Conservation (phyloP, 2,329 filamentous ascomycete genomes). For the Penicillium sp. region DNA sequence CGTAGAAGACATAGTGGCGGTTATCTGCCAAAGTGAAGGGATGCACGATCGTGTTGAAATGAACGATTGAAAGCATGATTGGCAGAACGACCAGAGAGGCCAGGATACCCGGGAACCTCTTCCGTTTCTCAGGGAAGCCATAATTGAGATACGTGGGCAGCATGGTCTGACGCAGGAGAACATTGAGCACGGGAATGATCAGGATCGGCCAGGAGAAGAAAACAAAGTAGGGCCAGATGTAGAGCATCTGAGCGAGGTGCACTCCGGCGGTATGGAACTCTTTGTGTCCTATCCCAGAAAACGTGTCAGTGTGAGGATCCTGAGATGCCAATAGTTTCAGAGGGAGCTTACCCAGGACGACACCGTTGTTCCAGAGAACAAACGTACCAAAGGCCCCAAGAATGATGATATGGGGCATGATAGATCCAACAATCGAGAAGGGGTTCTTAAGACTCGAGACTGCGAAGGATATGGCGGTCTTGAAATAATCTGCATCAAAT, state of each 20-base stretch:
- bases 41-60: slow-evolving; percentile 88
- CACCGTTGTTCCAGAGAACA: slow-evolving; percentile 81
- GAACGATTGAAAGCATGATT: slow-evolving; percentile 55
- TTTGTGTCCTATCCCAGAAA: slow-evolving; percentile 68
- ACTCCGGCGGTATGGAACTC: slow-evolving; percentile 88
- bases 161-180: slow-evolving; percentile 32
- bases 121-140: slow-evolving; percentile 32
- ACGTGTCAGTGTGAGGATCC: not conserved
- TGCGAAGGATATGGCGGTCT: slow-evolving; percentile 61
- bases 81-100: slow-evolving; percentile 38
- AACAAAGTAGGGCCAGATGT: slow-evolving; percentile 84
- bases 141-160: slow-evolving; percentile 37
- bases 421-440: slow-evolving; percentile 37
- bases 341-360: slow-evolving; percentile 70
- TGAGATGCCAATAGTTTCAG: not conserved
- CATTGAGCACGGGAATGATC: slow-evolving; percentile 52
- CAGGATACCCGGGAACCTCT: slow-evolving; percentile 39
- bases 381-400: slow-evolving; percentile 70
- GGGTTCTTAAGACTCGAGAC: slow-evolving; percentile 54
- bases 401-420: slow-evolving; percentile 58
- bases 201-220: slow-evolving; percentile 88
- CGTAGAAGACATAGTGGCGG: slow-evolving; percentile 94
- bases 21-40: slow-evolving; percentile 97
- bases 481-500: slow-evolving; percentile 45
- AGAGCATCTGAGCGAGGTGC: slow-evolving; percentile 89